Evolutionary conservation across 371 early-diverging fungal species (phyloP), one percentile per base, ranked within the genome.

Genomic region (Cokeromyces recurvatus): DNA sequence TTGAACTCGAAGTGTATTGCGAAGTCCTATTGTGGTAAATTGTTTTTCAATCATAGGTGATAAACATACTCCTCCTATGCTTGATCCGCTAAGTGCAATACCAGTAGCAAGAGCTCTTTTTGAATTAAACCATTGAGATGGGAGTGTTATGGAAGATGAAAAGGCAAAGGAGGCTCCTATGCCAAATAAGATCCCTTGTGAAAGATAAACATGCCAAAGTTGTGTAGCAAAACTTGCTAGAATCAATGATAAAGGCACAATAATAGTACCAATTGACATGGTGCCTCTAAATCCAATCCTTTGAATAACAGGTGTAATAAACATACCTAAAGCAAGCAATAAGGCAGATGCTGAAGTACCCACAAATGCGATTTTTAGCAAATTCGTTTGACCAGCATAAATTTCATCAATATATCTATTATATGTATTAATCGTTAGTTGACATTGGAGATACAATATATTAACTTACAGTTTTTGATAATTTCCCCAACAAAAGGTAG

Each of bases 41-140:
- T 87, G 51, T 7, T 32, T 47, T 25, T 74, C 74, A 4, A 76
- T 71, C 43, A 88, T 62, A 0, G 86, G 83, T 0, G 81, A 69
- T 15, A 90, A 39, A 16, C 74, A 54, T 2, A 88, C 68, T 3
- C 89, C 90, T 16, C 91, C 91, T 14, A 87, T 48, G 3, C 91
- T 90, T n/a, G 79, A 75, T 11, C 90, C 90, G 12, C 84, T 70
- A 1, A 87, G 79, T 3, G 78, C 82, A 35, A 90, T 66, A 2
- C 93, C 93, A 2, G 84, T 86, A 1, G 91, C 91, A 47, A 90
- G 58, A 0, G 88, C 90, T 23, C 88, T 74, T 10, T 63, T 63
- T 29, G 64, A 71, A 10, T 75, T 67, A 55, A 91, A 93, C 86
- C 87, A 91, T 57, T 87, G 84, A 0, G 83, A 59, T 8, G 85